Evolutionary conservation across 2,329 filamentous ascomycete species (phyloP).

Genomic region (Sodiomyces alkalinus): DNA sequence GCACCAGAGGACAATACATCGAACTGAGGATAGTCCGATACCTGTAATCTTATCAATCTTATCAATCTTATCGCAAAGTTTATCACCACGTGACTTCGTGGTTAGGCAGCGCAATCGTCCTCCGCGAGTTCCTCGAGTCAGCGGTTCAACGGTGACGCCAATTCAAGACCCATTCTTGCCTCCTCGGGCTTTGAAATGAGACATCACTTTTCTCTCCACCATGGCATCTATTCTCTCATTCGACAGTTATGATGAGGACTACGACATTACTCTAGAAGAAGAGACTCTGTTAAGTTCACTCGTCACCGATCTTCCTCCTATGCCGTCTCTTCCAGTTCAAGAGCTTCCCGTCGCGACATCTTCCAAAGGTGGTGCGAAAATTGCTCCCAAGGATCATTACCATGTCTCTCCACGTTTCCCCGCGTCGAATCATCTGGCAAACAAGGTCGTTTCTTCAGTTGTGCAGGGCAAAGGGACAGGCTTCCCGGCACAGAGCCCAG

Average conservation of each 20-base stretch:
- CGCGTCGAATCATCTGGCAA: conserved; percentile 1
- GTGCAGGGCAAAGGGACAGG: background rate
- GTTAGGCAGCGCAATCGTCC: too few species aligned
- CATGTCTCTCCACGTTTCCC: background rate
- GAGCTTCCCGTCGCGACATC: background rate
- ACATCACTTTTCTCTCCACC: background rate
- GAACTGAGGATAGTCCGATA: too few species aligned
- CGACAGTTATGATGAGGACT: conserved; percentile 29
- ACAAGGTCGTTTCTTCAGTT: background rate
- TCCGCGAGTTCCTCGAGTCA: too few species aligned
- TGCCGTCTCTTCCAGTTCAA: conserved; percentile 4
- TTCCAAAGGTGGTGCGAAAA: background rate
- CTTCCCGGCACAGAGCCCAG: background rate
- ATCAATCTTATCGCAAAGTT: too few species aligned
- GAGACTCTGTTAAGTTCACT: conserved; percentile 24
- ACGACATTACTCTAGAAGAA: conserved; percentile 30
- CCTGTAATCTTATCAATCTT: too few species aligned
- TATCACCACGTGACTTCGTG: too few species aligned
- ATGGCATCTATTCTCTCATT: conserved; percentile 4
- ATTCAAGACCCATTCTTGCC: too few species aligned
- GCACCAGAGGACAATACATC: too few species aligned
- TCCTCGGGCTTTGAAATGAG: too few species aligned
- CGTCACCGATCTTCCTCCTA: conserved; percentile 10
- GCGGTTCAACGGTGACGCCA: too few species aligned
- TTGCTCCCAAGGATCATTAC: conserved; percentile 1